phyloP scores from a whole-genome alignment of 345 rosid species.

The Pistacia vera region DNA sequence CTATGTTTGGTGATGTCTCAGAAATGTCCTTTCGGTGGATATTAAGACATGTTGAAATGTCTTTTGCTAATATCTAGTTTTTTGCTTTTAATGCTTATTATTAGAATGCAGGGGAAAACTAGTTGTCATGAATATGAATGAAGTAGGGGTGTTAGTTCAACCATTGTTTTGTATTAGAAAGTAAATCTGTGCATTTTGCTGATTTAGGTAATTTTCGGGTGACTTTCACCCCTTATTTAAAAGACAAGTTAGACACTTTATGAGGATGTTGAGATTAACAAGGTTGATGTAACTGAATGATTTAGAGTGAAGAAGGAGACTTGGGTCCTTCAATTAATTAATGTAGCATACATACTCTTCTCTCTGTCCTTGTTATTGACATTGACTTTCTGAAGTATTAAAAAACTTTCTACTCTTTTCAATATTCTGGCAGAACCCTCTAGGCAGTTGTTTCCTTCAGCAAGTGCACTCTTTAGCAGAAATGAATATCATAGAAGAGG shows the following conservation, averaged over 20 bases:
- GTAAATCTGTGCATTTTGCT: not conserved
- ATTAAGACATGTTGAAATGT: not conserved
- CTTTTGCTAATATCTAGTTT: not conserved
- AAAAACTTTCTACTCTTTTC: not conserved
- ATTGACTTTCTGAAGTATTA: not conserved
- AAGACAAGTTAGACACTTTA: not conserved
- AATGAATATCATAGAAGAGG: constrained; percentile 32
- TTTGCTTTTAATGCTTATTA: not conserved
- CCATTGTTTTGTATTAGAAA: not conserved
- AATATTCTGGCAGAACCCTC: constrained; percentile 30
- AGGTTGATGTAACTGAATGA: not conserved
- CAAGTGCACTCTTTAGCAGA: constrained; percentile 44
- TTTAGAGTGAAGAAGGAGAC: not conserved
- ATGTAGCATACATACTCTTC: not conserved
- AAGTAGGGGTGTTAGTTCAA: not conserved
- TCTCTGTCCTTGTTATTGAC: not conserved
- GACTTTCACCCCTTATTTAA: not conserved
- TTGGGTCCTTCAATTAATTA: not conserved
- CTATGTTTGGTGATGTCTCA: not conserved
- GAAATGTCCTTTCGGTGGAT: not conserved
- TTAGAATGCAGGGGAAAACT: not conserved
- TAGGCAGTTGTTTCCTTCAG: constrained; percentile 27
- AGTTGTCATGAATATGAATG: not conserved
- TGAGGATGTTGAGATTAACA: not conserved
- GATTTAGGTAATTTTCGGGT: not conserved